Evolutionary conservation across 2,329 filamentous ascomycete genomes (phyloP).

Genomic region (Sarocladium brachiariae): DNA sequence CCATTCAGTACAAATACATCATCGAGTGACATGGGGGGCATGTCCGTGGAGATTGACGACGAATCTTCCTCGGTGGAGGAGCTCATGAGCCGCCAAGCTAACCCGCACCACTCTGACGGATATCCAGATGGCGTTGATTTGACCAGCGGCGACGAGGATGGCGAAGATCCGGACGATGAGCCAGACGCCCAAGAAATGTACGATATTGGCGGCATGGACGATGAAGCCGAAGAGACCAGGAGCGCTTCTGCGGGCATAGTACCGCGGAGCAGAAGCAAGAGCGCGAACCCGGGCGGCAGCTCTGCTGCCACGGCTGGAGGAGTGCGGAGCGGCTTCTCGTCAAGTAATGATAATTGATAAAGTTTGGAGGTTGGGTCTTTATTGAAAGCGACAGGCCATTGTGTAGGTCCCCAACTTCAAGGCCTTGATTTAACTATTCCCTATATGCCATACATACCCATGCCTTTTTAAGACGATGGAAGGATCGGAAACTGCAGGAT

Average conservation of each 20-base stretch:
- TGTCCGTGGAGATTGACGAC: constrained; percentile 22
- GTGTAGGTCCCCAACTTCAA: not conserved
- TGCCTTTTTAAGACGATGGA: too few species aligned
- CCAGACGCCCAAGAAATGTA: constrained; percentile 24
- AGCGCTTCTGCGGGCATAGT: constrained; percentile 27
- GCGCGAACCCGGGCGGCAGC: constrained; percentile 24
- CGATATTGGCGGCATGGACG: constrained; percentile 14
- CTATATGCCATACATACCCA: not conserved
- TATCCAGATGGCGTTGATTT: constrained; percentile 34
- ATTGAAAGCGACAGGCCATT: not conserved
- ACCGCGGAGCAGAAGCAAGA: constrained; percentile 24
- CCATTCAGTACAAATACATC: constrained; percentile 37
- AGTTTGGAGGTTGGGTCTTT: not conserved
- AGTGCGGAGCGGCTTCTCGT: constrained; percentile 31
- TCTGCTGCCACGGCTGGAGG: constrained; percentile 35
- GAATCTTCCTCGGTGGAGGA: constrained; percentile 21
- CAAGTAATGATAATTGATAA: constrained; percentile 23
- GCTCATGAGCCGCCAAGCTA: constrained; percentile 26
- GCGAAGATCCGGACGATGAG: constrained; percentile 31
- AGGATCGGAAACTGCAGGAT: too few species aligned
- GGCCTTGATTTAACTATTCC: not conserved
- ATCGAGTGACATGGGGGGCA: constrained; percentile 24
- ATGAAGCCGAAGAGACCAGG: constrained; percentile 9
- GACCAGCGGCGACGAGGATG: constrained; percentile 35
- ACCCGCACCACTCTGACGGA: constrained; percentile 32